These are phyloP conservation scores for Nemania sp. DNA, from an alignment of 2,329 filamentous ascomycete species.

Conservation along the genomic window DNA sequence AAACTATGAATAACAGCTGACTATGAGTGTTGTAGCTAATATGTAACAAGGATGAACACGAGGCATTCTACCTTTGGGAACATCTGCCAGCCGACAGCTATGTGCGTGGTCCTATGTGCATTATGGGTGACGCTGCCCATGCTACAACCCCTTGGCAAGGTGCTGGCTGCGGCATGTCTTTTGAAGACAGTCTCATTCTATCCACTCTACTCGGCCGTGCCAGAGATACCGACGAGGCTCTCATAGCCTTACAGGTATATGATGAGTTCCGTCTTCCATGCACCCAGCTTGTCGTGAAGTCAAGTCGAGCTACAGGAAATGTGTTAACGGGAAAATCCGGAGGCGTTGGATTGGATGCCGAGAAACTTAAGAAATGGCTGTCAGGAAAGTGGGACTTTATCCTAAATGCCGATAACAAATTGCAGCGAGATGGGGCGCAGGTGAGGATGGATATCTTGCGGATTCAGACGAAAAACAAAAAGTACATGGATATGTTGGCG, in stretches of 20 bases:
- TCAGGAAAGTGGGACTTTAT: too few relatives aligned
- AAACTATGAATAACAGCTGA: too few relatives aligned
- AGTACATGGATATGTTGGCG: too few relatives aligned
- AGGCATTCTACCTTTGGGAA: constrained; percentile 33
- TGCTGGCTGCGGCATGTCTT: constrained; percentile 30
- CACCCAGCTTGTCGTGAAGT: constrained; percentile 32
- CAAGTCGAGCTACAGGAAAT: constrained; percentile 24
- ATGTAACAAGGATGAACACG: constrained; percentile 29
- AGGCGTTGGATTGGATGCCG: too few relatives aligned
- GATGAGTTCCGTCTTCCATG: constrained; percentile 28
- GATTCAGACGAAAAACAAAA: too few relatives aligned
- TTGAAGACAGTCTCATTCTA: constrained; percentile 30
- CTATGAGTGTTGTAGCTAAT: too few relatives aligned
- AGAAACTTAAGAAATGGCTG: too few relatives aligned
- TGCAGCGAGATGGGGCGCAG: too few relatives aligned
- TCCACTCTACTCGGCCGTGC: constrained; percentile 26
- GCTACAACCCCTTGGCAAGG: constrained; percentile 30
- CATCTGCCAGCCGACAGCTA: constrained; percentile 28
- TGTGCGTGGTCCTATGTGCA: constrained; percentile 26
- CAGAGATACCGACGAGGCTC: constrained; percentile 17
- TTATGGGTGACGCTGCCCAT: constrained; percentile 31
- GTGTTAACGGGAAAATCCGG: constrained; percentile 25
- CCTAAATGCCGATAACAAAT: too few relatives aligned
- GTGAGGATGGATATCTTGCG: too few relatives aligned
- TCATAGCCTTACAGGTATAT: constrained; percentile 24